phyloP scores from a whole-genome alignment of 179 eudicot genomes.

The Heliamphora pulchella region DNA sequence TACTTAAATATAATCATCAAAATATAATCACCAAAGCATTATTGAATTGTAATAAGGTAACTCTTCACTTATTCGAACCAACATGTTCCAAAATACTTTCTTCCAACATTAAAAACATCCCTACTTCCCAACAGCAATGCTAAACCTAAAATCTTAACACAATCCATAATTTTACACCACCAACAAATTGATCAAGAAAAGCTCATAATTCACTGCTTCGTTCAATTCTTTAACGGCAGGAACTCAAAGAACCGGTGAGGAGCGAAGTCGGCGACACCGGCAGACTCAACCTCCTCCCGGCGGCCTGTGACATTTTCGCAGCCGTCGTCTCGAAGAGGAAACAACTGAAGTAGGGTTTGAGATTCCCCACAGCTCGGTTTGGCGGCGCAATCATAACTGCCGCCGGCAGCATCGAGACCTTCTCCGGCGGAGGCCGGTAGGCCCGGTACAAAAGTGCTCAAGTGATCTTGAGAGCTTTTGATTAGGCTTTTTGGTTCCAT shows the following conservation, averaged over 20 bases:
- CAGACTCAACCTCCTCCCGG: not conserved
- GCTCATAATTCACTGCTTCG: not conserved
- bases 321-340: slow-evolving; percentile 25
- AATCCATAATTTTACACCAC: slow-evolving; percentile 13
- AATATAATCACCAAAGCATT: too few relatives aligned
- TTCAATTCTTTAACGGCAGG: slow-evolving; percentile 35
- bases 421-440: not conserved
- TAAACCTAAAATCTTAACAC: slow-evolving; percentile 14
- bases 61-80: too few relatives aligned
- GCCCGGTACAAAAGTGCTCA: slow-evolving; percentile 1
- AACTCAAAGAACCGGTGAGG: slow-evolving; percentile 36
- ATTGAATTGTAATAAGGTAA: too few relatives aligned
- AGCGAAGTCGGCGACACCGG: not conserved
- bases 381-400: too few relatives aligned
- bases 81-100: too few relatives aligned
- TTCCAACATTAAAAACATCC: not conserved
- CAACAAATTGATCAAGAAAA: not conserved
- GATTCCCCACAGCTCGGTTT: not conserved
- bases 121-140: slow-evolving; percentile 12
- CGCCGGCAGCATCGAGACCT: not conserved
- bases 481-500: slow-evolving; percentile 1
- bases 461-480: not conserved
- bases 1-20: too few relatives aligned
- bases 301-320: not conserved
- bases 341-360: slow-evolving; percentile 31